Evolutionary conservation across 169 alveolate genomes (phyloP).

Genomic region (Cryptosporidium sp.): DNA sequence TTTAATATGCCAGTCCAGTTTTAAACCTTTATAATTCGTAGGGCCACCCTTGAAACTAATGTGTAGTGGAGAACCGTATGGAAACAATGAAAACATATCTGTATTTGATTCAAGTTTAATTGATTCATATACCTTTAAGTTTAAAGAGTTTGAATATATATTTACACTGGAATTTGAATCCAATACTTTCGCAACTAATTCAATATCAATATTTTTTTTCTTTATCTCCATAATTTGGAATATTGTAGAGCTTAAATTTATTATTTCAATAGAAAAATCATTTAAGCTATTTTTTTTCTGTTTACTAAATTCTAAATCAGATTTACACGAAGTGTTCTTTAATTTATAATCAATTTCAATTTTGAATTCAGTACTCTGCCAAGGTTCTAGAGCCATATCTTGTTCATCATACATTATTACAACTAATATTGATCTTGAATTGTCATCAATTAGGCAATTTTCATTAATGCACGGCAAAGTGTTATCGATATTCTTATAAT

Average conservation of each 20-base stretch:
- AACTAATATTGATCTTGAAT: constrained; percentile 13
- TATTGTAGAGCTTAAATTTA: not conserved
- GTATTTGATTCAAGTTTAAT: constrained; percentile 45
- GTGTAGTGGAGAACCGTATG: constrained; percentile 40
- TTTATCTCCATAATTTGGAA: constrained; percentile 17
- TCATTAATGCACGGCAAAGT: constrained; percentile 33
- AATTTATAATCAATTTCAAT: constrained; percentile 30
- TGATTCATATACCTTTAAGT: constrained; percentile 32
- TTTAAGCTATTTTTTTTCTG: not conserved
- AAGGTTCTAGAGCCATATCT: constrained; percentile 54
- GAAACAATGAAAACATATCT: constrained; percentile 18
- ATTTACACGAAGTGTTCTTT: not conserved
- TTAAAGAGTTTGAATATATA: constrained; percentile 6
- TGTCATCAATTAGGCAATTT: constrained; percentile 16
- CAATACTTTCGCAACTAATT: constrained; percentile 16
- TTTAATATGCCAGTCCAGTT: constrained; percentile 38
- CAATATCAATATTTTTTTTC: not conserved
- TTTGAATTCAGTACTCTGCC: constrained; percentile 26
- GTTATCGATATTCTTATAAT: not conserved
- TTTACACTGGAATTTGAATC: not conserved
- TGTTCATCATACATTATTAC: constrained; percentile 14
- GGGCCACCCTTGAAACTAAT: constrained; percentile 55
- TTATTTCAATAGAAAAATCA: not conserved
- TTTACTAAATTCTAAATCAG: not conserved
- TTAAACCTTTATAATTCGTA: not conserved